phyloP scores from a whole-genome alignment of 2,329 filamentous ascomycete genomes.

The Colletotrichum sp. region DNA sequence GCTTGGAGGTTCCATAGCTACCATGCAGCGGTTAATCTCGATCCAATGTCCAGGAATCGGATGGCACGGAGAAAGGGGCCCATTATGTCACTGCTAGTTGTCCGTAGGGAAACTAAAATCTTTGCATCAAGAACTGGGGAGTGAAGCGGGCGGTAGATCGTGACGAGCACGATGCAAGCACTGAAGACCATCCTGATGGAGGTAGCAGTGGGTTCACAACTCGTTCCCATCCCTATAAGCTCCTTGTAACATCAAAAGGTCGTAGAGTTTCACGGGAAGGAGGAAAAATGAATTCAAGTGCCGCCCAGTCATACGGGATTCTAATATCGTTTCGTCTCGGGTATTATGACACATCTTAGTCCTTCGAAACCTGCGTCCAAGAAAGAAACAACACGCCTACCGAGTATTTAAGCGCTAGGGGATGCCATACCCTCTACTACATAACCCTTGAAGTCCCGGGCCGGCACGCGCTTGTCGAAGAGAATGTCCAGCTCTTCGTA shows the following conservation, averaged over 20 bases:
- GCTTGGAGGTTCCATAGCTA: neutral
- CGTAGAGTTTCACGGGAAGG: neutral
- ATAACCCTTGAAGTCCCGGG: slow-evolving; percentile 45
- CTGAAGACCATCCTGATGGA: neutral
- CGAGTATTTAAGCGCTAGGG: neutral
- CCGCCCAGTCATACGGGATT: neutral
- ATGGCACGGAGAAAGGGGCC: neutral
- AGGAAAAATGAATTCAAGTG: neutral
- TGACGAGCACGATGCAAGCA: neutral
- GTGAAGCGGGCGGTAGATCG: neutral
- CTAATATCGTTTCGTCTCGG: neutral
- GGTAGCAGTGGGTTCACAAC: neutral
- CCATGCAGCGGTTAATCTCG: neutral
- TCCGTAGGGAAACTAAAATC: neutral
- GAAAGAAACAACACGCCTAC: neutral
- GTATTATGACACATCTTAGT: neutral
- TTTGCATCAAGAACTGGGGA: neutral
- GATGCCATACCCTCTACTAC: neutral
- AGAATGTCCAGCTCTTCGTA: slow-evolving; percentile 32
- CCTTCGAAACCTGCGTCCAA: neutral
- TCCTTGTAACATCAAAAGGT: neutral
- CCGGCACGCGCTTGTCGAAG: slow-evolving; percentile 33
- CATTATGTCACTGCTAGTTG: neutral
- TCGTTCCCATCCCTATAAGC: neutral
- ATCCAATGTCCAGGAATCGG: neutral